Base-by-base conservation (phyloP, 1,284 basidiomycete species). In the Tausonia pullulans region DNA sequence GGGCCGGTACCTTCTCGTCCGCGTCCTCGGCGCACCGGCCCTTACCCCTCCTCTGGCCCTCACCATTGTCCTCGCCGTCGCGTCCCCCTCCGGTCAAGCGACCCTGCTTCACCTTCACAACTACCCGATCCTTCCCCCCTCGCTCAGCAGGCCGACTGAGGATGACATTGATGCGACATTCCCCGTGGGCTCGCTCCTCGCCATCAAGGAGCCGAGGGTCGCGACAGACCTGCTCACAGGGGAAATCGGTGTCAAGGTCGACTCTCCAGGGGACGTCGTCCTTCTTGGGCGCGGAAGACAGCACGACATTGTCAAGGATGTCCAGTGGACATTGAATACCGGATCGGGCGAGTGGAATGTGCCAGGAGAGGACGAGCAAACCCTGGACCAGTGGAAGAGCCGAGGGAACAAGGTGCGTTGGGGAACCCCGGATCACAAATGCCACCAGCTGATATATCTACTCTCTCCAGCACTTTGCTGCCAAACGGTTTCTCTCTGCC, bases 71-170 rank as follows among this genome's bases (percentile, higher is more conserved):
- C 64, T 65, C 7, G 50, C 59, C 39, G 55, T 65, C 50, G 49
- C 60, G 13, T 61, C 64, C 3, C 60, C 64, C 0, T 49, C 55
- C 39, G 59, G 58, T 3, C 55, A 46, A n/a, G 50, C 59, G n/a
- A 54, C 53, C 4, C 49, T 61, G 13, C 64, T 65, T 13, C 53
- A 46, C 5, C 60, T 65, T 5, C 54, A 59, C 55, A 40, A 57
- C 51, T 65, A 61, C 45, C 64, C 64, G 4, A 49, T 65, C 16
- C 60, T 61, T 4, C 64, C 64, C 4, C 41, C 64, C 2, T 58
- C 60, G 3, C 60, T 65, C 49, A 60, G 64, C 11, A 43, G 60
- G 14, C 64, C 64, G 27, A 58, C 55, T 1, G 54, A 46, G 45
- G 39, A 5, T 4, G 64, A 65, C 40, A 43, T 65, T n/a, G 40